Conservation (phyloP, 768 basidiomycete species). For the Chalciporus pseudorubinellus region DNA sequence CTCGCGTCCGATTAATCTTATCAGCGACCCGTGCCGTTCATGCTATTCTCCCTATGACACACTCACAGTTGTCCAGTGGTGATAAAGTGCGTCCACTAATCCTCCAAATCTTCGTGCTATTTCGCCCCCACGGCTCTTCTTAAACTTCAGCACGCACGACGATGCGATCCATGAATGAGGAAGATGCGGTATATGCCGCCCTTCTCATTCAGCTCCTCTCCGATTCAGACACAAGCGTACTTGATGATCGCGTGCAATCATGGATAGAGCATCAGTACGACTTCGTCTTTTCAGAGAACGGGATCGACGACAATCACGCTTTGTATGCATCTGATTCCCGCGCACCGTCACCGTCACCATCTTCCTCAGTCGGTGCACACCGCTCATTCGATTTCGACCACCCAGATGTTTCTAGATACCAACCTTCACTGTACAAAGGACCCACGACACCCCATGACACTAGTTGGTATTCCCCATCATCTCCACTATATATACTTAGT, state of each 20-base stretch:
- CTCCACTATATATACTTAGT: background rate
- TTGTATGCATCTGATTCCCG: conserved; percentile 8
- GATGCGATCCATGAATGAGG: conserved; percentile 29
- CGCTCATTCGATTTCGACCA: conserved; percentile 24
- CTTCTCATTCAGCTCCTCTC: conserved; percentile 29
- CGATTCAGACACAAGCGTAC: conserved; percentile 15
- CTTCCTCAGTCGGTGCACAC: conserved; percentile 31
- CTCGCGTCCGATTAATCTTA: background rate
- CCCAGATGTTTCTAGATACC: background rate
- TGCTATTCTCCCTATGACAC: background rate
- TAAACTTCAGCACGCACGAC: background rate
- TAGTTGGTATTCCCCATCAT: background rate
- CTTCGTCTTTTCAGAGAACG: conserved; percentile 31
- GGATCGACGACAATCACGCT: background rate
- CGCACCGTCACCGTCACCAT: conserved; percentile 27
- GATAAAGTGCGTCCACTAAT: background rate
- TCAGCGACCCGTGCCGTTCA: background rate
- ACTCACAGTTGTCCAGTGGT: background rate
- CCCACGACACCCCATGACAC: background rate
- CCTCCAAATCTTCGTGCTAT: too few species aligned
- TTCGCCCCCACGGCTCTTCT: background rate
- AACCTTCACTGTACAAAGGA: background rate
- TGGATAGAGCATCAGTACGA: conserved; percentile 37
- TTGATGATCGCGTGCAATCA: conserved; percentile 32
- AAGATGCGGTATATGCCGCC: conserved; percentile 29